Evolutionary conservation across 2,329 filamentous ascomycete species (phyloP), one percentile per base, ranked within the genome.

Genomic region (Cytospora schulzeri): DNA sequence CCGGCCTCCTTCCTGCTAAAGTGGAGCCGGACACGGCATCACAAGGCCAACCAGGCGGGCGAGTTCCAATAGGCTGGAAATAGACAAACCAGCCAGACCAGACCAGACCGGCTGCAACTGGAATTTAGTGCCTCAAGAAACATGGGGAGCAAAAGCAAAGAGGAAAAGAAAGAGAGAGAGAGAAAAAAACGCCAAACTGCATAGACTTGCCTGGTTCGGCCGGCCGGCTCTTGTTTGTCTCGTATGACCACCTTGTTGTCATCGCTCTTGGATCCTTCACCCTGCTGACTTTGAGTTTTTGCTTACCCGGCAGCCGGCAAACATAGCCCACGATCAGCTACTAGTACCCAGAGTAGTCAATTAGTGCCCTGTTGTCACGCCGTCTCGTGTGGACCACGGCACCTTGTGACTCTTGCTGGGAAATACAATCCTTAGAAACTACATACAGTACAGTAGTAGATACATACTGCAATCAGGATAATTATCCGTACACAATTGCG

Each of bases 131-230:
- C 31, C 38, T n/a, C 19, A 7, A 41, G 38, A 6, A 17, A 17
- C 41, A 53, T 38, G 33, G 31, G 48, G n/a, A 5, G 15, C 24
- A 35, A 4, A 31, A 29, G 17, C 7, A 8, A 52, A 24, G 31
- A 12, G 24, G 12, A 38, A 22, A 28, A 50, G 19, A 50, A 31
- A 28, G 19, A 24, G n/a, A 50, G 19, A 50, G 28, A 28, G 19
- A 24, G n/a, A n/a, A n/a, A 45, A 45, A 9, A n/a, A 22, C 19
- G 19, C 19, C n/a, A 22, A 12, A 24, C 11, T 24, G 45, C 41
- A 24, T 48, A 48, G 22, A 58, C 48, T 63, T 63, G 50, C 64
- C 63, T 54, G 48, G 26, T 55, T 57, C 22, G 24, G 60, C 50
- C 54, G 54, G 33, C 33, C 52, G 28, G 59, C 51, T 50, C 19